Evolutionary conservation across 495 filamentous ascomycete species (phyloP).

Genomic region (Opeltia flavorubescens): DNA sequence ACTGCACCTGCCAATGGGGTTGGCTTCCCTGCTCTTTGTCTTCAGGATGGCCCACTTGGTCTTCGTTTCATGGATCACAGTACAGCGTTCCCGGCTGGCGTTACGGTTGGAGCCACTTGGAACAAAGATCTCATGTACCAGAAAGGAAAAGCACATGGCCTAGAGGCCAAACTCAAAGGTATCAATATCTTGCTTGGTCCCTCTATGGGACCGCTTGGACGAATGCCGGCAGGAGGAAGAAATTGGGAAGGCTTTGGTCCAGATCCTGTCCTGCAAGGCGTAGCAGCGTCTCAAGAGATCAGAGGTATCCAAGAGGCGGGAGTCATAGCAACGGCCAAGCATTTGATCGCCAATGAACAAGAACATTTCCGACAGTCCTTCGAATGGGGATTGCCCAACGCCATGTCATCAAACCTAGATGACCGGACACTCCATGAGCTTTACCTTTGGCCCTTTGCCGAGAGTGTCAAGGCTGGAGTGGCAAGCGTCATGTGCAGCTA

Average conservation of each 20-base stretch:
- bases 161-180: constrained; percentile 56
- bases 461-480: constrained; percentile 75
- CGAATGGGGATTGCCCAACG: constrained; percentile 60
- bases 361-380: constrained; percentile 67
- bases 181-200: constrained; percentile 67
- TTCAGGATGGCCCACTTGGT: constrained; percentile 85
- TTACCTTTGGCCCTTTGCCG: constrained; percentile 83
- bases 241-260: constrained; percentile 84
- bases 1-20: constrained; percentile 57
- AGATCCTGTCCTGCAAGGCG: constrained; percentile 61
- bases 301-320: constrained; percentile 65
- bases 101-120: constrained; percentile 82
- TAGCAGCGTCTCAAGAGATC: constrained; percentile 55
- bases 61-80: constrained; percentile 62
- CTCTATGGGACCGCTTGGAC: constrained; percentile 62
- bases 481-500: constrained; percentile 81
- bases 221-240: constrained; percentile 72
- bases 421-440: constrained; percentile 73
- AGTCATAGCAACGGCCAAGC: constrained; percentile 76
- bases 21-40: constrained; percentile 70
- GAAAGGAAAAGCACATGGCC: constrained; percentile 51
- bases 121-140: constrained; percentile 64
- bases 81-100: constrained; percentile 70
- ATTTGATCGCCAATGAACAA: constrained; percentile 74
- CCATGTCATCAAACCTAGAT: constrained; percentile 68